phyloP scores from a whole-genome alignment of 2,329 filamentous ascomycete species.

The Aulographum hederae region DNA sequence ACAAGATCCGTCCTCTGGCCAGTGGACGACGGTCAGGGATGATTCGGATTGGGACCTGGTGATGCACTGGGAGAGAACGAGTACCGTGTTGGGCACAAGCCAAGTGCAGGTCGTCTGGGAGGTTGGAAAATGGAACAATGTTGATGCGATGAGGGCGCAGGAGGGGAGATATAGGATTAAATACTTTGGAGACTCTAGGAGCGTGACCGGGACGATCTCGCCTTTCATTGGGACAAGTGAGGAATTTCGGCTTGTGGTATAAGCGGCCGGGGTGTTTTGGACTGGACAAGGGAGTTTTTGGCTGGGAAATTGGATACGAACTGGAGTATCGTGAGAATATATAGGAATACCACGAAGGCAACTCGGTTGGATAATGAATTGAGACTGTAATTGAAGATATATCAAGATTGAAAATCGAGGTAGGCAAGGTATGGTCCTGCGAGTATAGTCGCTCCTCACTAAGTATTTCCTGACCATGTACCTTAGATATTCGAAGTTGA shows the following conservation, averaged over 20 bases:
- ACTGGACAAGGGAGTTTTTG: no score
- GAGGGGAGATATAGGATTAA: slow-evolving; percentile 56
- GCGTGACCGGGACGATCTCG: slow-evolving; percentile 39
- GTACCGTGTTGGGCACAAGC: slow-evolving; percentile 51
- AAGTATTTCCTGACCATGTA: no score
- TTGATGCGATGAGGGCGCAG: slow-evolving; percentile 19
- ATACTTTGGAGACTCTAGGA: slow-evolving; percentile 76
- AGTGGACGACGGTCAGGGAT: slow-evolving; percentile 49
- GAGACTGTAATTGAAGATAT: no score
- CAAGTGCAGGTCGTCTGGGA: slow-evolving; percentile 71
- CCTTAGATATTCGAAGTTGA: no score
- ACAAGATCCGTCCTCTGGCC: slow-evolving; percentile 1
- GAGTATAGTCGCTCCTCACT: no score
- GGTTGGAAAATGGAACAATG: slow-evolving; percentile 36
- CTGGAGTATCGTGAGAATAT: no score
- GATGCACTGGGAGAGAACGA: slow-evolving; percentile 61
- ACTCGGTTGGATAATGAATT: no score
- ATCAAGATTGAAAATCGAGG: no score
- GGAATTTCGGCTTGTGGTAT: slow-evolving; percentile 30
- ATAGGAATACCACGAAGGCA: no score
- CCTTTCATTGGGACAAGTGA: slow-evolving; percentile 52
- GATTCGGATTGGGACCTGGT: slow-evolving; percentile 74
- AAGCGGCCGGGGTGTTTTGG: no score
- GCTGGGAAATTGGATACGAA: no score
- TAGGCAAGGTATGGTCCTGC: no score